Base-by-base conservation (phyloP, 345 rosid species). In the Brassica juncea region DNA sequence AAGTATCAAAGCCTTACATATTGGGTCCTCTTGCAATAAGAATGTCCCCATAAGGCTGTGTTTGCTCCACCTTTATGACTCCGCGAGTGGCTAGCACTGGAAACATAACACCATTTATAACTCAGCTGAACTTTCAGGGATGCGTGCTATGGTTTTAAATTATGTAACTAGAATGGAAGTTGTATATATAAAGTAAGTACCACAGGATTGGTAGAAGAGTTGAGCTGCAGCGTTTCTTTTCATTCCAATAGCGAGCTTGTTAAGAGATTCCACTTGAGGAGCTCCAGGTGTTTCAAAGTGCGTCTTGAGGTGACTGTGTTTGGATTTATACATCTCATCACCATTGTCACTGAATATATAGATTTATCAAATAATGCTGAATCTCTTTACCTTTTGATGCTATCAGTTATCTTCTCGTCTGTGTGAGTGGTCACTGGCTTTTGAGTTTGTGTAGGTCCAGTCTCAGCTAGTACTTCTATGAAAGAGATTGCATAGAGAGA, bases 201-300 rank as follows among this genome's bases (percentile, higher is more conserved):
- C 97, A 69, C 97, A 91, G 34, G 89, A 87, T 79, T 90, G 98
- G 76, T 88, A 92, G 75, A 94, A 94, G 59, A 92, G 90, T 79
- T 85, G 72, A 72, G 99, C 94, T 68, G 99, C 97, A 64, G 86
- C 87, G 77, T 83, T 90, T 74, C 87, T 78, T 84, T 72, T 85
- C 89, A 94, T 83, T 73, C 97, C 99, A 61, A 79, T 27, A 12
- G 97, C 82, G 19, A 92, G 88, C 61, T 86, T 88, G 87, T 82
- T 67, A 66, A 92, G 82, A 52, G 95, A 92, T 83, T 91, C 97
- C 70, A 76, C 81, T 76, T 60, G 75, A 61, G 93, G 86, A 66
- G 88, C 86, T 80, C 97, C 98, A 14, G 94, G 93, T 44, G 92
- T 76, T 64, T 94, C 96, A 80, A 93, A 94, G 80, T 88, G 94